Evolutionary conservation across 2,329 filamentous ascomycete genomes (phyloP), one percentile per base, ranked within the genome.

Genomic region (Xylariaceae sp.): DNA sequence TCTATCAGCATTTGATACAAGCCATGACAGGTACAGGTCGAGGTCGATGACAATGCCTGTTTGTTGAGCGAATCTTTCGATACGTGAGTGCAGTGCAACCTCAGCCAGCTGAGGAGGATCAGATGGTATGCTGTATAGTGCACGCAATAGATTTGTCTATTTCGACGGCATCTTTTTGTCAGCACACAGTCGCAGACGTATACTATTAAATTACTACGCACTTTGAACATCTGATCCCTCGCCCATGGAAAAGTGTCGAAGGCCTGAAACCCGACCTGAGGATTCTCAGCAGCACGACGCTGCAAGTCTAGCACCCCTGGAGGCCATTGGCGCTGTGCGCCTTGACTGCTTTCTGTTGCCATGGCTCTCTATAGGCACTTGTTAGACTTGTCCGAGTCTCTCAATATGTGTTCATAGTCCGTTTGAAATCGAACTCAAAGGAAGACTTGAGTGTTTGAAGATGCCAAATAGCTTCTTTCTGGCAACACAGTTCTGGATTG

Each of bases 241-340:
- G 54, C 48, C 60, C 60, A 63, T 8, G 60, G 60, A 47, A 61
- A 63, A 25, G 59, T 55, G 44, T 63, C 55, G 38, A 63, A 63
- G 16, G 60, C 60, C 21, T 48, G 53, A 48, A 58, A 60, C 44
- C 52, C 49, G 8, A 56, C 54, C 34, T 57, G 54, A 3, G 59
- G 57, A 21, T 56, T 55, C 32, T 61, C 55, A 20, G 56, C 55
- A 6, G 55, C 58, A 20, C 55, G 58, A 25, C 55, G 51, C 37
- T 61, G 57, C 25, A 62, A 14, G 55, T 52, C 17, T 55, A 32
- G 51, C 44, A 17, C 39, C 42, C 6, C 44, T 37, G 17, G 45
- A 49, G 12, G 44, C 29, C 17, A 41, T 48, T 14, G 53, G 43
- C 6, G 49, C 35, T 22, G 57, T 42, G 57, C 37, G 42, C 33